Percentiles rank a stretch among this genome's conserved stretches.
Evolutionary conservation across 2,329 filamentous ascomycete genomes (phyloP).

Genomic region (Emmonsiellopsis sp.): DNA sequence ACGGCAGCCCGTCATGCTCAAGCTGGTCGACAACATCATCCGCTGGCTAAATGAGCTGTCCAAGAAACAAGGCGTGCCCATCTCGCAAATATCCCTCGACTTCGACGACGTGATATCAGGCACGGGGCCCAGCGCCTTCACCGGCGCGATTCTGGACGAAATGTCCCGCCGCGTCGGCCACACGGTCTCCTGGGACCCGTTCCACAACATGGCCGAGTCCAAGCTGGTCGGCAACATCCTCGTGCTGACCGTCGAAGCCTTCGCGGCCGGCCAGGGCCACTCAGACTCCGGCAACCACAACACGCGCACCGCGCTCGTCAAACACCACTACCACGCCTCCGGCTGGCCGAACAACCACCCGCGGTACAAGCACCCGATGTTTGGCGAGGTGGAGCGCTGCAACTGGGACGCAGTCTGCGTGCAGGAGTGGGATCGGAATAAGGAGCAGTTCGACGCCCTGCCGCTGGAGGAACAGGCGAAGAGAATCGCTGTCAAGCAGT

Average conservation of each 20-base stretch:
- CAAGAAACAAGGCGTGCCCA: conserved; percentile 47
- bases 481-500: conserved; percentile 25
- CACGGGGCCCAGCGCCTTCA: conserved; percentile 65
- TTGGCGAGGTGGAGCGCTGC: conserved; percentile 61
- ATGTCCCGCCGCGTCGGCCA: conserved; percentile 46
- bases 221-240: conserved; percentile 56
- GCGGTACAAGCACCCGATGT: conserved; percentile 58
- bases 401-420: conserved; percentile 62
- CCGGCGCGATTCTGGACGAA: conserved; percentile 53
- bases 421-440: conserved; percentile 56
- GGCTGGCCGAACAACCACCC: conserved; percentile 61
- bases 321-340: conserved; percentile 67
- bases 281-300: conserved; percentile 64
- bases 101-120: conserved; percentile 65
- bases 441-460: conserved; percentile 51
- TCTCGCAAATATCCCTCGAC: conserved; percentile 55
- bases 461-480: conserved; percentile 51
- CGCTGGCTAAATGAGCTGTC: conserved; percentile 55
- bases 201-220: conserved; percentile 59
- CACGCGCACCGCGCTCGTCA: conserved; percentile 56
- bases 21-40: conserved; percentile 60
- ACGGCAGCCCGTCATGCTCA: conserved; percentile 57
- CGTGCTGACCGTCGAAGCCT: conserved; percentile 62
- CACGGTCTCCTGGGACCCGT: conserved; percentile 52
- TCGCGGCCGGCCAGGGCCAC: conserved; percentile 64